These are phyloP conservation scores for Thielaviopsis musarum DNA, from an alignment of 2,329 filamentous ascomycete species.

Conservation along the genomic window DNA sequence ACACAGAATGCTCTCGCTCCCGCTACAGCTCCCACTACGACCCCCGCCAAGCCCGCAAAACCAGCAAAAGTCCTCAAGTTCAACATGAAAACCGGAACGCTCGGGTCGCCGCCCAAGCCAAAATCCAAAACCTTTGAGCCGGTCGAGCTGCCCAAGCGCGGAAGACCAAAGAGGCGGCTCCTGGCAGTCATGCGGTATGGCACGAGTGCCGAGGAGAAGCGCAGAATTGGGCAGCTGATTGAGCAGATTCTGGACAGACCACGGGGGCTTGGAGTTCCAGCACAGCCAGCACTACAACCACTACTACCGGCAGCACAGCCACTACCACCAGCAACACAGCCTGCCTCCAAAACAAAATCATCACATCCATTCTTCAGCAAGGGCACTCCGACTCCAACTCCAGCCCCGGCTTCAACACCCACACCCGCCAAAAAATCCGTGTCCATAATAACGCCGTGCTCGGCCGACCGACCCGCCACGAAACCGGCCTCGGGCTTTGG, in stretches of 20 bases:
- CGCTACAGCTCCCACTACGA: neutral
- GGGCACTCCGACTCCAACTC: neutral
- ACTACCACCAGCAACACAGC: constrained; percentile 16
- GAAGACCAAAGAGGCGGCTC: constrained; percentile 15
- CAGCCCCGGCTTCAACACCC: neutral
- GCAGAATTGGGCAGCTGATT: constrained; percentile 41
- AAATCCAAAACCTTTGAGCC: constrained; percentile 22
- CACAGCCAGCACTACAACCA: neutral
- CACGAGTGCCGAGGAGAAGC: constrained; percentile 25
- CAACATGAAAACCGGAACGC: constrained; percentile 43
- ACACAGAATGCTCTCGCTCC: too few relatives aligned
- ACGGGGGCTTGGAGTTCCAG: neutral
- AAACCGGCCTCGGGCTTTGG: neutral
- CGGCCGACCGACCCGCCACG: constrained; percentile 13
- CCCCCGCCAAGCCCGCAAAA: constrained; percentile 4
- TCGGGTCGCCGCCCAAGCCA: constrained; percentile 41
- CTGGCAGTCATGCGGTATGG: constrained; percentile 46
- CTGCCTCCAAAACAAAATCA: constrained; percentile 18
- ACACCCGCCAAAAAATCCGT: constrained; percentile 19
- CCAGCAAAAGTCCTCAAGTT: constrained; percentile 36
- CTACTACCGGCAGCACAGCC: neutral
- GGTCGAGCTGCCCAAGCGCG: neutral
- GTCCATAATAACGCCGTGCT: constrained; percentile 37
- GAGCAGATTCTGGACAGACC: constrained; percentile 3
- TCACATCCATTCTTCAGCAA: constrained; percentile 30